These are phyloP conservation scores for Monosporascus sp. DNA, from an alignment of 2,329 filamentous ascomycete species.

Conservation along the genomic window DNA sequence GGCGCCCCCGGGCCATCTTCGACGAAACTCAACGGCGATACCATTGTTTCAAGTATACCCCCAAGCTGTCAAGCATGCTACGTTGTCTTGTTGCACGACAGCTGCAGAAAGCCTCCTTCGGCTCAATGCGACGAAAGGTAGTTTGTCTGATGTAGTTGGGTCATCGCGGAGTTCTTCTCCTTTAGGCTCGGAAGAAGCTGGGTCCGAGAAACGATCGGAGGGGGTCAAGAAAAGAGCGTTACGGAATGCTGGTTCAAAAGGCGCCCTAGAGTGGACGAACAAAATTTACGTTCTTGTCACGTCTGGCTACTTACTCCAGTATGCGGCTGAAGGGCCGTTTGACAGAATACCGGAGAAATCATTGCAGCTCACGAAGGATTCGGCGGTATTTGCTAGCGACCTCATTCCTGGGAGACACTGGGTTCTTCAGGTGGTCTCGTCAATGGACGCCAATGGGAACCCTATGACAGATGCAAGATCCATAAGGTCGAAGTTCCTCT, in stretches of 20 bases:
- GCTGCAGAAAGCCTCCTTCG: conserved; percentile 66
- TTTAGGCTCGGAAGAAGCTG: conserved; percentile 22
- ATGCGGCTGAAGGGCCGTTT: conserved; percentile 62
- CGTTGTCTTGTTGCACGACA: conserved; percentile 60
- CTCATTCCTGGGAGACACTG: conserved; percentile 74
- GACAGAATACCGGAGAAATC: conserved; percentile 71
- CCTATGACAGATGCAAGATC: conserved; percentile 49
- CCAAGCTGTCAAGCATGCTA: conserved; percentile 72
- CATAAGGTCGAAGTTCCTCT: conserved; percentile 59
- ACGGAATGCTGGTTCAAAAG: conserved; percentile 33
- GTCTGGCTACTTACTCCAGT: conserved; percentile 70
- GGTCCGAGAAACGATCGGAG: conserved; percentile 30
- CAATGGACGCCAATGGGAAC: conserved; percentile 53
- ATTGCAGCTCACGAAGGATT: conserved; percentile 65
- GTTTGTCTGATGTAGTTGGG: conserved; percentile 29
- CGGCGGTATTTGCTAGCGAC: conserved; percentile 75
- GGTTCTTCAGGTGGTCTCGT: conserved; percentile 70
- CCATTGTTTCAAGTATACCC: conserved; percentile 84
- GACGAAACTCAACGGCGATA: conserved; percentile 3
- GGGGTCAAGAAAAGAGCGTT: conserved; percentile 40
- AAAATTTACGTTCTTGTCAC: conserved; percentile 70
- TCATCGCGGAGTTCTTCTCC: conserved; percentile 19
- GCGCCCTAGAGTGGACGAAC: conserved; percentile 58
- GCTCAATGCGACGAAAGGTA: conserved; percentile 47
- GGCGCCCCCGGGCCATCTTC: conserved; percentile 2